These are phyloP conservation scores for Pseudogymnoascus sp. DNA, from an alignment of 2,329 filamentous ascomycete genomes.

Conservation along the genomic window DNA sequence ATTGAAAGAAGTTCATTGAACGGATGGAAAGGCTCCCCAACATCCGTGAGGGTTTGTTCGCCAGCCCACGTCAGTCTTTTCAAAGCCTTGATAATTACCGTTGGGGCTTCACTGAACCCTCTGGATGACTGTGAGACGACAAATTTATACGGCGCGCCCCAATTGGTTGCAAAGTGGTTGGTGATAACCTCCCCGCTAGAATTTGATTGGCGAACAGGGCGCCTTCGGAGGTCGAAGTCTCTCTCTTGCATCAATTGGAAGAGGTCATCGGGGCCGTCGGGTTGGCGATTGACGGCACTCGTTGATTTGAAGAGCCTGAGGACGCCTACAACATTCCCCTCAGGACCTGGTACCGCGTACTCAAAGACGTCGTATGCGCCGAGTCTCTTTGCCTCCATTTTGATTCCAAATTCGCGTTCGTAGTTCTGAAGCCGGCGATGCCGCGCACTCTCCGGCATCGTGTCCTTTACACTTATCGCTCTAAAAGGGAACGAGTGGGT, in stretches of 20 bases:
- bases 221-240: conserved; percentile 39
- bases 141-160: conserved; percentile 59
- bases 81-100: conserved; percentile 40
- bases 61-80: conserved; percentile 49
- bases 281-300: conserved; percentile 38
- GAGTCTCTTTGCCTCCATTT: background rate
- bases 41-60: conserved; percentile 28
- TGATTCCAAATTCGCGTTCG: background rate
- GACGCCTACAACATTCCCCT: conserved; percentile 34
- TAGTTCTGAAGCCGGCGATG: background rate
- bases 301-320: conserved; percentile 51
- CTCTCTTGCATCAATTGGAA: conserved; percentile 41
- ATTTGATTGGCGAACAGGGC: conserved; percentile 27
- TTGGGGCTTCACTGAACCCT: conserved; percentile 41
- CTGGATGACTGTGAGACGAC: conserved; percentile 44
- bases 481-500: conserved; percentile 27
- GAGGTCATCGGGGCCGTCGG: conserved; percentile 51
- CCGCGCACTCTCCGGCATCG: background rate
- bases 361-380: conserved; percentile 26
- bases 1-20: conserved; percentile 59
- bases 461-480: background rate
- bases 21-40: conserved; percentile 24
- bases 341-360: conserved; percentile 38
- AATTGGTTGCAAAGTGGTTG: conserved; percentile 39
- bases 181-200: conserved; percentile 36